These are phyloP conservation scores for Backusella westeae DNA, from an alignment of 192 early-diverging fungal genomes.

Conservation along the genomic window DNA sequence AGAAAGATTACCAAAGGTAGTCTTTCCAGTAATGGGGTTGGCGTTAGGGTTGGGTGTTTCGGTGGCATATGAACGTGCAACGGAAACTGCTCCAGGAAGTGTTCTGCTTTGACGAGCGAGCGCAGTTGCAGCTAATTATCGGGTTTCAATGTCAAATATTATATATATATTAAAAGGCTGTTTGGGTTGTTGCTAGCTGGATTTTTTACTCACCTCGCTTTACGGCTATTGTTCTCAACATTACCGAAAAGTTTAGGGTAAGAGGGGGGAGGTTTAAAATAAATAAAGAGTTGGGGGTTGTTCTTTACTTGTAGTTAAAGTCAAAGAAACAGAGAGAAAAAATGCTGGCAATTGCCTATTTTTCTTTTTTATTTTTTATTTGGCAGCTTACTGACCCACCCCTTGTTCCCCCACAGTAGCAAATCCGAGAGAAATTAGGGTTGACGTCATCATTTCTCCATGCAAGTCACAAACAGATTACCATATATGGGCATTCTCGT, in stretches of 20 bases:
- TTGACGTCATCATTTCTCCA: not conserved
- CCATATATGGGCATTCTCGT: too few species aligned
- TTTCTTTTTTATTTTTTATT: not conserved
- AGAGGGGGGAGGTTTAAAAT: conserved; percentile 15
- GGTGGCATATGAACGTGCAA: conserved; percentile 36
- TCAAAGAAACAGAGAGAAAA: conserved; percentile 12
- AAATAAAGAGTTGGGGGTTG: conserved; percentile 24
- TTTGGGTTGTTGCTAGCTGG: not conserved
- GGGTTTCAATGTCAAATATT: not conserved
- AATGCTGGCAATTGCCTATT: not conserved
- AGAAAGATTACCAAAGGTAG: conserved; percentile 65
- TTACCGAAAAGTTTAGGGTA: conserved; percentile 28
- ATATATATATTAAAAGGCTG: not conserved
- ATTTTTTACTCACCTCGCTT: conserved; percentile 29
- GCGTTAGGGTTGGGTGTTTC: conserved; percentile 40
- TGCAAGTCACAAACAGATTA: too few species aligned
- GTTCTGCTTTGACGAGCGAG: conserved; percentile 26
- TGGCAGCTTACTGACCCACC: not conserved
- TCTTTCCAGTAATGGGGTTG: conserved; percentile 40
- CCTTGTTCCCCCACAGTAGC: not conserved
- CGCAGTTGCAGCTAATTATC: conserved; percentile 5
- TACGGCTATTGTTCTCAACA: conserved; percentile 32
- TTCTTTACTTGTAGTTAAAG: not conserved
- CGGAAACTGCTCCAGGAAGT: conserved; percentile 32
- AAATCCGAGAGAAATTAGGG: not conserved